A percentile compares a stretch with the other conserved stretches of the same genome.
phyloP scores from a whole-genome alignment of 148 eudicot species.

The Mesembryanthemum crystallinum region DNA sequence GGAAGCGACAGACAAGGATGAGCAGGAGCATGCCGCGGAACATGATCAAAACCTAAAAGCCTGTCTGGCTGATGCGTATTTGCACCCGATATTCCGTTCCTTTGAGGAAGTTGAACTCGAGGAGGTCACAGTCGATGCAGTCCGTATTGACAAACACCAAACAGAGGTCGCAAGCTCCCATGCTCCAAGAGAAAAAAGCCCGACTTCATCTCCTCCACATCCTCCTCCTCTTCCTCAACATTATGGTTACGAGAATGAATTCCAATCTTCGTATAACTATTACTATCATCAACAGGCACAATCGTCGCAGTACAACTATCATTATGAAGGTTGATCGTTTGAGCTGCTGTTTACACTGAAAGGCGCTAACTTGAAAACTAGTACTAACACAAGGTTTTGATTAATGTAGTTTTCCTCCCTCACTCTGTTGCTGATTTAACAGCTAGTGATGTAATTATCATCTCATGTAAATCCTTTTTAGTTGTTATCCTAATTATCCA shows the following conservation, averaged over 20 bases:
- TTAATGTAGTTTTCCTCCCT: neutral
- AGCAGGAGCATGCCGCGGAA: slow-evolving; percentile 50
- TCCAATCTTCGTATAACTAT: slow-evolving; percentile 28
- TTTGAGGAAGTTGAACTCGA: slow-evolving; percentile 73
- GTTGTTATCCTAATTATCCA: neutral
- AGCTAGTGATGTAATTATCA: slow-evolving; percentile 14
- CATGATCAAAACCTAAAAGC: slow-evolving; percentile 54
- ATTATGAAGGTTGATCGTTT: slow-evolving; percentile 27
- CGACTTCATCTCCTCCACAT: slow-evolving; percentile 19
- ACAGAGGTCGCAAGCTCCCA: slow-evolving; percentile 37
- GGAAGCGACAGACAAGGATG: slow-evolving; percentile 90
- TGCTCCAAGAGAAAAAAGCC: slow-evolving; percentile 32
- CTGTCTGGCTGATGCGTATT: slow-evolving; percentile 67
- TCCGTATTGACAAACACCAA: slow-evolving; percentile 50
- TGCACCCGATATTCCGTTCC: slow-evolving; percentile 86
- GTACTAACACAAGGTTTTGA: slow-evolving; percentile 10
- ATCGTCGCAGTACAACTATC: slow-evolving; percentile 30
- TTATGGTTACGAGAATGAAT: slow-evolving; percentile 32
- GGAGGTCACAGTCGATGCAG: slow-evolving; percentile 50
- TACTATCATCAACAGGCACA: slow-evolving; percentile 47
- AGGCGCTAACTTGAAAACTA: slow-evolving; percentile 9
- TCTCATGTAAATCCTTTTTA: neutral
- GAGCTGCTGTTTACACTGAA: neutral
- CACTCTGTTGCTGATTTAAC: neutral
- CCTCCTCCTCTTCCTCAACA: slow-evolving; percentile 32